Evolutionary conservation across 306 rosid species (phyloP).

Genomic region (Lagenaria siceraria): DNA sequence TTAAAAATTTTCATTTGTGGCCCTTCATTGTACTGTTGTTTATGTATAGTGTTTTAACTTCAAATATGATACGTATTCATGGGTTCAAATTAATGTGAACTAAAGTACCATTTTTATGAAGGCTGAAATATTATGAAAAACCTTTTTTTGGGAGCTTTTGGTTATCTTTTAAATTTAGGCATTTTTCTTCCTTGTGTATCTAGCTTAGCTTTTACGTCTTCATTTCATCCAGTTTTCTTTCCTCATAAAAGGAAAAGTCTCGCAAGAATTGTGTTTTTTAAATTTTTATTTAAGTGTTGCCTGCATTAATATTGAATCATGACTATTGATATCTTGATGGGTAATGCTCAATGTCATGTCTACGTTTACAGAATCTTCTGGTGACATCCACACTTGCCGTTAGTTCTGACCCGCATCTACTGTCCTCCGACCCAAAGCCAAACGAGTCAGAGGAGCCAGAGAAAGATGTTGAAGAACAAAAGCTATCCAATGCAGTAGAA

Average conservation of each 20-base stretch:
- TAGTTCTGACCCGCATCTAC: conserved; percentile 37
- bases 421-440: conserved; percentile 23
- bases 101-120: background rate
- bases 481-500: conserved; percentile 25
- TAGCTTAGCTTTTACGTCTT: background rate
- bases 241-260: background rate
- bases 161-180: background rate
- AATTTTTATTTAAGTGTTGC: background rate
- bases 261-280: too few relatives aligned
- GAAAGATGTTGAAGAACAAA: conserved; percentile 33
- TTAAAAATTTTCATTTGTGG: background rate
- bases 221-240: background rate
- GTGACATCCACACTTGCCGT: conserved; percentile 68
- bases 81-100: background rate
- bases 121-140: background rate
- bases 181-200: background rate
- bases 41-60: background rate
- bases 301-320: background rate
- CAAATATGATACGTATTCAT: background rate
- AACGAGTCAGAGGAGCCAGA: conserved; percentile 22
- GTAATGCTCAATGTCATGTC: background rate
- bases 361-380: conserved; percentile 53
- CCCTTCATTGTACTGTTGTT: background rate
- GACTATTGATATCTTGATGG: background rate
- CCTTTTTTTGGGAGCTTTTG: background rate